Evolutionary conservation across 1,284 basidiomycete genomes (phyloP).

Genomic region (Ganoderma lingzhi): DNA sequence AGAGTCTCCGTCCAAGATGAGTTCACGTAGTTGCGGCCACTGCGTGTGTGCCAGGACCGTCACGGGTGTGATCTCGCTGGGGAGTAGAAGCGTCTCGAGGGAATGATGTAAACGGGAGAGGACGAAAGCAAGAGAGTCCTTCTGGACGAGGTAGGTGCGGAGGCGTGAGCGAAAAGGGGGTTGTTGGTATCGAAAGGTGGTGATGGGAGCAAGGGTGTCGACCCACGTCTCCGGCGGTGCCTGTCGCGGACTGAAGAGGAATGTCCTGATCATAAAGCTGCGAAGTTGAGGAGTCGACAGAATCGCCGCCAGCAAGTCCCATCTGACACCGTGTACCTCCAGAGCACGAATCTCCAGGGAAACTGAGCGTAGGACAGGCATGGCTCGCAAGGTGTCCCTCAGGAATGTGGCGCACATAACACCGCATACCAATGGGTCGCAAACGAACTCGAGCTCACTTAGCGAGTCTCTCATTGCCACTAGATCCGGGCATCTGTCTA

Average conservation of each 20-base stretch:
- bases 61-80: not conserved
- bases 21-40: not conserved
- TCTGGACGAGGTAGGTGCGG: not conserved
- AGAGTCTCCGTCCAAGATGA: not conserved
- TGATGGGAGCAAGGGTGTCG: not conserved
- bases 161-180: not conserved
- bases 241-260: not conserved
- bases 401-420: not conserved
- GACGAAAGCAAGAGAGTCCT: not conserved
- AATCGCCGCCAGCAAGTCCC: not conserved
- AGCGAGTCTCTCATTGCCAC: not conserved
- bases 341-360: not conserved
- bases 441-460: not conserved
- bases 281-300: not conserved
- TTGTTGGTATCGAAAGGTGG: not conserved
- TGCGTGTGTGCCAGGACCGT: not conserved
- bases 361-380: not conserved
- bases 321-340: not conserved
- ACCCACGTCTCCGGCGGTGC: not conserved
- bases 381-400: not conserved
- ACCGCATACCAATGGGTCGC: not conserved
- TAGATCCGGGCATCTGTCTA: not conserved
- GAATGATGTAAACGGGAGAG: not conserved
- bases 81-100: not conserved
- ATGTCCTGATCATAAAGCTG: not conserved